phyloP scores from a whole-genome alignment of 2,329 filamentous ascomycete species.

The Calonectria fujianensis region DNA sequence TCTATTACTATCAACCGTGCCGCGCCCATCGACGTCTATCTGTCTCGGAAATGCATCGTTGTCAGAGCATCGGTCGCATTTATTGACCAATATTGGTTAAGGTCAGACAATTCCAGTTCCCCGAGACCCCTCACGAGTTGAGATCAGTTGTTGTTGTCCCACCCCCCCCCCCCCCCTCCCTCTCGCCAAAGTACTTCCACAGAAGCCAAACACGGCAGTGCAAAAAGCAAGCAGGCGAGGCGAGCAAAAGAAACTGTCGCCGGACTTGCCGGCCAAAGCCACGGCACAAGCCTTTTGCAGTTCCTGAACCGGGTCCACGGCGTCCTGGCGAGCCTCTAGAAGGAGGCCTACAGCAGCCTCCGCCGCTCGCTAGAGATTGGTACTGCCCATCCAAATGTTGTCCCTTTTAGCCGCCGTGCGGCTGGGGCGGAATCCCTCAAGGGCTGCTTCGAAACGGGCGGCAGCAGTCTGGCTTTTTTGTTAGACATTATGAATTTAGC shows the following conservation, averaged over 20 bases:
- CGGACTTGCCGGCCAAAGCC: slow-evolving; percentile 24
- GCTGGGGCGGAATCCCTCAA: slow-evolving; percentile 42
- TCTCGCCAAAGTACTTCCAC: slow-evolving; percentile 25
- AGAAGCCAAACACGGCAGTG: neutral
- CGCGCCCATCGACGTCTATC: neutral
- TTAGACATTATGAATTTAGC: slow-evolving; percentile 24
- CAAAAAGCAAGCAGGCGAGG: slow-evolving; percentile 34
- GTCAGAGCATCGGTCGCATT: slow-evolving; percentile 32
- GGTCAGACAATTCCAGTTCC: slow-evolving; percentile 44
- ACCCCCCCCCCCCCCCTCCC: neutral
- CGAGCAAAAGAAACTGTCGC: slow-evolving; percentile 6
- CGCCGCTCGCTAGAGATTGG: slow-evolving; percentile 4
- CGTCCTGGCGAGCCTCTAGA: slow-evolving; percentile 41
- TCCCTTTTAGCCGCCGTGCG: slow-evolving; percentile 34
- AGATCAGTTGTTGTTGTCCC: neutral
- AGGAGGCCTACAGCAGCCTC: neutral
- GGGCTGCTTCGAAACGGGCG: slow-evolving; percentile 33
- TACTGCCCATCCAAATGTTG: slow-evolving; percentile 36
- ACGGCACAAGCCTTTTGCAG: slow-evolving; percentile 12
- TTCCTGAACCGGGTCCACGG: slow-evolving; percentile 34
- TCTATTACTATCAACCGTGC: neutral
- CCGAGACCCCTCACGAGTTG: slow-evolving; percentile 16
- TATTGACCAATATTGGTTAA: slow-evolving; percentile 31
- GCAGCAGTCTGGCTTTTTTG: slow-evolving; percentile 20
- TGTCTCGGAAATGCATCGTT: slow-evolving; percentile 33